Base-by-base conservation (phyloP, 2,329 filamentous ascomycete species). In the Lecanosticta acicola region DNA sequence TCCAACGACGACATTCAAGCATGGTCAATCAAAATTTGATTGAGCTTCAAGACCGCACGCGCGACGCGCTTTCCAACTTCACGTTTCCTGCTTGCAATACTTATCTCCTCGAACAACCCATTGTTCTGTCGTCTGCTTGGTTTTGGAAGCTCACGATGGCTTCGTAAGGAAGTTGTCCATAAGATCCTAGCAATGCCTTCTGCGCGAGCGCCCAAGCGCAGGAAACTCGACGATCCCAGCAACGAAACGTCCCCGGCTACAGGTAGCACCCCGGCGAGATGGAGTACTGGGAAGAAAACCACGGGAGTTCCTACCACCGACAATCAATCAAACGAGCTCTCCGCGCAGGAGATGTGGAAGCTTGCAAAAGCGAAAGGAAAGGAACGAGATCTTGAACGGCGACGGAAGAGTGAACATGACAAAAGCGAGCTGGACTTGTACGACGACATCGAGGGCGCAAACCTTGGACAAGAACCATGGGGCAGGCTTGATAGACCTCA, bases 381-480 rank as follows among this genome's bases (percentile, higher is more conserved):
- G 29, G 29, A 36, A 16, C 16, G 36, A n/a, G n/a, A 14, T 2
- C n/a, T 19, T 19, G 26, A 32, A 19, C 33, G n/a, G 20, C 24
- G 17, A n/a, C 18, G 26, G 32, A 51, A 46, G 21, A 35, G 36
- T 43, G 44, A 19, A 18, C 39, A 43, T 34, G 53, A 63, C 4
- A 55, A 45, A 43, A 9, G 24, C 11, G 24, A 29, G 24, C 19
- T 61, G 21, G 68, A 69, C 40, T 51, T 70, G 11, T 71, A 70
- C 50, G 68, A 71, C 46, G 68, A 72, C 42, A 67, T 71, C 29
- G 69, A 71, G 37, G 67, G 68, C 21, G 69, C 68, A 5, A 54
- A 69, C 43, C 29, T 43, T 16, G 48, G 37, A 8, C 45, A 41
- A 18, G 26, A 45, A 35, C 35, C 35, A 18, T 37, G 19, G 17